A percentile compares a stretch with the other conserved stretches of the same genome.
Conservation (phyloP, 495 filamentous ascomycete genomes). For the Durotheca rogersii region DNA sequence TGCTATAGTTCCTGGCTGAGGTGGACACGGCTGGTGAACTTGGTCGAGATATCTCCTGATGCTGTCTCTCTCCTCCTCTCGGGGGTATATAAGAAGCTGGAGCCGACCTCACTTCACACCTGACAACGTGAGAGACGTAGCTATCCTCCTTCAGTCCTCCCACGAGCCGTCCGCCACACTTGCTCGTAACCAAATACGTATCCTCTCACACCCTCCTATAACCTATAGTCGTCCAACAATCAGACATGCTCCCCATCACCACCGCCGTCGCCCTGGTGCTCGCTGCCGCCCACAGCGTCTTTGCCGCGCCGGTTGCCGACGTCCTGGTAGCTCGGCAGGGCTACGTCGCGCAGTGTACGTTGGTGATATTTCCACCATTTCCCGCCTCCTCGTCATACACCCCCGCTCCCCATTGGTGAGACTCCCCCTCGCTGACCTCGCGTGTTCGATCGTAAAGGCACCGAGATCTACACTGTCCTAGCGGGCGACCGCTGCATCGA, state of each 20-base stretch:
- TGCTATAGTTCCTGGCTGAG: no score
- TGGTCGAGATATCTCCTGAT: no score
- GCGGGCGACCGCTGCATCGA: constrained; percentile 22
- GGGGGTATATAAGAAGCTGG: background rate
- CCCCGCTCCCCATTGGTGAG: no score
- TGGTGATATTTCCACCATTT: background rate
- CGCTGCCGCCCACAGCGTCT: constrained; percentile 1
- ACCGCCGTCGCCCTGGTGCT: constrained; percentile 18
- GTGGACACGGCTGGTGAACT: no score
- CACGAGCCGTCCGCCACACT: constrained; percentile 1
- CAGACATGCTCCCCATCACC: constrained; percentile 29
- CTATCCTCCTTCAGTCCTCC: background rate
- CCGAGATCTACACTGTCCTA: constrained; percentile 21
- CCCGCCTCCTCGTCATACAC: background rate
- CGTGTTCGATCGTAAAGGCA: no score
- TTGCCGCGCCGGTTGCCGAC: constrained; percentile 9
- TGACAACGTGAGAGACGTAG: no score
- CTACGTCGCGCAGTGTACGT: constrained; percentile 21
- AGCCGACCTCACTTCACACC: background rate
- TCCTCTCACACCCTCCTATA: constrained; percentile 6
- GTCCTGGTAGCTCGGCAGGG: constrained; percentile 27
- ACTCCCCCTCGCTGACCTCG: no score
- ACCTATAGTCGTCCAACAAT: constrained; percentile 16
- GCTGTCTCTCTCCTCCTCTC: no score
- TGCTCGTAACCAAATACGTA: background rate